A percentile compares a stretch with the other conserved stretches of the same genome.
Evolutionary conservation across 306 rosid genomes (phyloP).

Genomic region (Glycine soja): DNA sequence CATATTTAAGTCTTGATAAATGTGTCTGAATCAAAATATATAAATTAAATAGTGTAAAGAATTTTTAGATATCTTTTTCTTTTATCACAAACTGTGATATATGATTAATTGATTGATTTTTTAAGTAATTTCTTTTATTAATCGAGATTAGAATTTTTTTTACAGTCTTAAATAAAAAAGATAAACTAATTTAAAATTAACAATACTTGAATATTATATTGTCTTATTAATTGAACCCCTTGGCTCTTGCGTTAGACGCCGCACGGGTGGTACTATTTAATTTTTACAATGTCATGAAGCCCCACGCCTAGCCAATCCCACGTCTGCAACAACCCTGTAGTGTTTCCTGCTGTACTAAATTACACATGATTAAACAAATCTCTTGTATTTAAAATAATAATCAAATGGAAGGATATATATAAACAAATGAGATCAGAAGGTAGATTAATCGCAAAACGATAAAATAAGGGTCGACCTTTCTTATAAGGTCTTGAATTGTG

Average conservation of each 20-base stretch:
- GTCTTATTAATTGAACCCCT: background rate
- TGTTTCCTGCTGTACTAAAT: too few species aligned
- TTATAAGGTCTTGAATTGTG: conserved; percentile 34
- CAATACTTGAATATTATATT: too few species aligned
- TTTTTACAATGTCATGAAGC: conserved; percentile 14
- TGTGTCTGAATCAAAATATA: too few species aligned
- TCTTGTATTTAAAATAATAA: background rate
- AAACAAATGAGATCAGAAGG: conserved; percentile 36
- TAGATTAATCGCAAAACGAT: conserved; percentile 56
- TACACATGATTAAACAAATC: background rate
- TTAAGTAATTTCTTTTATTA: too few species aligned
- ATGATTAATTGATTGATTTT: too few species aligned
- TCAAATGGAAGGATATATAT: conserved; percentile 18
- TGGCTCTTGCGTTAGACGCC: background rate
- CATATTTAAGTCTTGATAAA: too few species aligned
- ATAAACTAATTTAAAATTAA: too few species aligned
- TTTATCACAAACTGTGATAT: too few species aligned
- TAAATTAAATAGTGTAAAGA: too few species aligned
- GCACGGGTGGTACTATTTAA: conserved; percentile 62
- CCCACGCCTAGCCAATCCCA: conserved; percentile 45
- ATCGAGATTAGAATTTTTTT: too few species aligned
- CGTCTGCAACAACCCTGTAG: conserved; percentile 44
- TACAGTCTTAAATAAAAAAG: too few species aligned
- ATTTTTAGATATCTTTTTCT: too few species aligned
- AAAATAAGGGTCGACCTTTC: conserved; percentile 58